Conservation (phyloP, 2,329 filamentous ascomycete species). For the Nigrograna mackinnonii region DNA sequence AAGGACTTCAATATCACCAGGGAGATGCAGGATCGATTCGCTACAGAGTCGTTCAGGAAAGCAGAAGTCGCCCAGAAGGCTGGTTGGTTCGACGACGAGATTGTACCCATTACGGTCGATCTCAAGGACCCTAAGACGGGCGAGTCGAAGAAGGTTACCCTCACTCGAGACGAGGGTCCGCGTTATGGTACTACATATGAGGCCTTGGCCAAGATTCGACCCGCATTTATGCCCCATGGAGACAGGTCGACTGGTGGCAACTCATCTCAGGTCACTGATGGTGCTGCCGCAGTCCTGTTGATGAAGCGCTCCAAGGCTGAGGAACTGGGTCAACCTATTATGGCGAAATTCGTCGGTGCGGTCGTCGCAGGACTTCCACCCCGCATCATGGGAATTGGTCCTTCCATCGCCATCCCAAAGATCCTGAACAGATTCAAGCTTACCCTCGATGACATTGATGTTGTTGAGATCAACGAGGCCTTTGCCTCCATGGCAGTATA, state of each 20-base stretch:
- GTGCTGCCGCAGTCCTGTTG: slow-evolving; percentile 83
- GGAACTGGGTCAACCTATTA: slow-evolving; percentile 84
- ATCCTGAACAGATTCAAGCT: slow-evolving; percentile 80
- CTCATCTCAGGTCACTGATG: slow-evolving; percentile 92
- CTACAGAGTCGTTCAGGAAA: slow-evolving; percentile 83
- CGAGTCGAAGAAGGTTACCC: slow-evolving; percentile 73
- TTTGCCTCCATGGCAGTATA: slow-evolving; percentile 98
- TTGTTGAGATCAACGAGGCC: slow-evolving; percentile 95
- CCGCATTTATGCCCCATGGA: slow-evolving; percentile 89
- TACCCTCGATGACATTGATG: slow-evolving; percentile 79
- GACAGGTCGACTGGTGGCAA: slow-evolving; percentile 89
- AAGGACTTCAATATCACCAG: slow-evolving; percentile 85
- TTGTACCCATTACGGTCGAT: slow-evolving; percentile 80
- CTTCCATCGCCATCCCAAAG: slow-evolving; percentile 74
- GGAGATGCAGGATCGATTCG: slow-evolving; percentile 80
- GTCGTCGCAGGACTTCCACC: slow-evolving; percentile 89
- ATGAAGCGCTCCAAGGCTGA: slow-evolving; percentile 94
- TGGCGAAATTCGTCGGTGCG: slow-evolving; percentile 92
- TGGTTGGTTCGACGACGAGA: slow-evolving; percentile 92
- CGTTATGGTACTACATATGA: slow-evolving; percentile 88
- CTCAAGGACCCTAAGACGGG: slow-evolving; percentile 84
- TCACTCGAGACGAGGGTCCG: slow-evolving; percentile 88
- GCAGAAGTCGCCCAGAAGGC: slow-evolving; percentile 90
- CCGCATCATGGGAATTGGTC: slow-evolving; percentile 95
- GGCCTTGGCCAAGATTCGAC: slow-evolving; percentile 78